Evolutionary conservation across 176 grass and related monocot species (phyloP).

Genomic region (Aegilops umbellulata): DNA sequence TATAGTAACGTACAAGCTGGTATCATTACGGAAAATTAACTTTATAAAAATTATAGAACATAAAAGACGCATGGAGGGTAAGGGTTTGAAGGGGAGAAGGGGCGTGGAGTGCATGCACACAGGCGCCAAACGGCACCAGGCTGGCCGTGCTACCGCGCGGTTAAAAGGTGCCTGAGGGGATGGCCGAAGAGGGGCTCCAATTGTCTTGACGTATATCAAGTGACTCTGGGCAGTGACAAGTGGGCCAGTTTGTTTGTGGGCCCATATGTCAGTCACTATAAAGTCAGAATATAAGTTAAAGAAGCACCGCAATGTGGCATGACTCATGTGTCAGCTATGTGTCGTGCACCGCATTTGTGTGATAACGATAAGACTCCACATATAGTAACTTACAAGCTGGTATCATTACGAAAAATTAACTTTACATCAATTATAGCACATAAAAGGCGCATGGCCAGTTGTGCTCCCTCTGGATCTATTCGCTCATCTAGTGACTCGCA

Average conservation of each 20-base stretch:
- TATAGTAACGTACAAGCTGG: not conserved
- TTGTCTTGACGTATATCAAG: no score
- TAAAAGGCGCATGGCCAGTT: not conserved
- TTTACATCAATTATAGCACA: not conserved
- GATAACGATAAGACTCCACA: not conserved
- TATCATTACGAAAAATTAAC: not conserved
- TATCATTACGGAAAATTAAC: not conserved
- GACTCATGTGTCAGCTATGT: not conserved
- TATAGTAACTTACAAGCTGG: not conserved
- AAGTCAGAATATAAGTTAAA: no score
- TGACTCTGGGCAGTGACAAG: no score
- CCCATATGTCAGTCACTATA: no score
- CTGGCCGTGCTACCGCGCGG: not conserved
- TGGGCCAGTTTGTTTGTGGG: no score
- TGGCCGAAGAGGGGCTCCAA: not conserved
- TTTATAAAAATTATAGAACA: not conserved
- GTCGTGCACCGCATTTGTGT: not conserved
- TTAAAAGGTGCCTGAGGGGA: not conserved
- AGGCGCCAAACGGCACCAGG: not conserved
- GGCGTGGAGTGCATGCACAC: not conserved
- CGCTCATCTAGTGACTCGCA: no score
- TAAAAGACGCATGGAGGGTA: not conserved
- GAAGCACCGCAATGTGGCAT: no score
- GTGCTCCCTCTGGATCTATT: not conserved
- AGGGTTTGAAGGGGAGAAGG: not conserved